A percentile compares a stretch with the other conserved stretches of the same genome.
These are phyloP conservation scores for Nannizziopsis arthrosporioides DNA, from an alignment of 2,329 filamentous ascomycete species.

Conservation along the genomic window DNA sequence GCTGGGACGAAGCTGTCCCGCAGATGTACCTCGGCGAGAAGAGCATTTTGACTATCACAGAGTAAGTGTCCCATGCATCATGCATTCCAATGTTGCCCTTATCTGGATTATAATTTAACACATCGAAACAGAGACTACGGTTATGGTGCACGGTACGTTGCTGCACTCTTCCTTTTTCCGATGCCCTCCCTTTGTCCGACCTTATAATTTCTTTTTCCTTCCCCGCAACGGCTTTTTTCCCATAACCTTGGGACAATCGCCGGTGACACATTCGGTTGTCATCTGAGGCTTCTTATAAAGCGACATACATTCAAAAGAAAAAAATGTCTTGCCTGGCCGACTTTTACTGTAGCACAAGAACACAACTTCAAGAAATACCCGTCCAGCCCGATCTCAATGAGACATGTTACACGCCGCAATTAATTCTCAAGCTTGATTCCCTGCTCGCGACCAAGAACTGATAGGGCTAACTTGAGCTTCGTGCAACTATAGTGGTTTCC, in stretches of 20 bases:
- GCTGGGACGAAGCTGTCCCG: slow-evolving; percentile 74
- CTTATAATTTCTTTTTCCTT: no score
- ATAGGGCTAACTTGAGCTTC: slow-evolving; percentile 16
- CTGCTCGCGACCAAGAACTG: not conserved
- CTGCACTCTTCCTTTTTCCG: not conserved
- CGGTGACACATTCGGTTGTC: not conserved
- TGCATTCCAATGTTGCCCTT: not conserved
- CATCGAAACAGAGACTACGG: slow-evolving; percentile 25
- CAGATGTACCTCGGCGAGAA: slow-evolving; percentile 87
- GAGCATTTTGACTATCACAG: slow-evolving; percentile 68
- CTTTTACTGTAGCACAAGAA: no score
- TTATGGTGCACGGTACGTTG: slow-evolving; percentile 32
- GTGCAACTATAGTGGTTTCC: slow-evolving; percentile 53
- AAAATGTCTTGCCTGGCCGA: not conserved
- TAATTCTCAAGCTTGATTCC: not conserved
- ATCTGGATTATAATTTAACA: not conserved
- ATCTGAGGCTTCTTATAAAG: not conserved
- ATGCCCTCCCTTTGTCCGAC: no score
- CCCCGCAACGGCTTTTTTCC: not conserved
- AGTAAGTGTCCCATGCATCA: slow-evolving; percentile 39
- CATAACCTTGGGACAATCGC: no score
- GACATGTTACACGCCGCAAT: no score
- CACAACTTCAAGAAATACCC: not conserved
- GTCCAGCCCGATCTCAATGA: no score
- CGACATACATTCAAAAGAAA: not conserved